Evolutionary conservation across 208 protist species (phyloP).

Genomic region (Leishmania aethiopica): DNA sequence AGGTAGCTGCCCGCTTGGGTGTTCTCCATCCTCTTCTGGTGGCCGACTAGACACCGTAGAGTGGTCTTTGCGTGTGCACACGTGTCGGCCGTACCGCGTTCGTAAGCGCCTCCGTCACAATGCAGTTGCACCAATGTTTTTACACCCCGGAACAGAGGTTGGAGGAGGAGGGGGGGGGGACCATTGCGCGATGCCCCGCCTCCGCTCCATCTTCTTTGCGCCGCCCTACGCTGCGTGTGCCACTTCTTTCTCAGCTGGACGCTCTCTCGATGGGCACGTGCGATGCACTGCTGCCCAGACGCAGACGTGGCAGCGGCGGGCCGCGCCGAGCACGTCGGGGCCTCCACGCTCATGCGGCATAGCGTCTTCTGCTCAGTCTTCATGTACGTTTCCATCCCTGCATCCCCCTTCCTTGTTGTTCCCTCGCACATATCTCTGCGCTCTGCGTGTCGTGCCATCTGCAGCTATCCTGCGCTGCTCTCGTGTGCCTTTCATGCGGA

Average conservation of each 20-base stretch:
- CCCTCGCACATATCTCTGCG: not conserved
- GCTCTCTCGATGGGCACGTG: not conserved
- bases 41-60: not conserved
- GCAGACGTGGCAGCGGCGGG: not conserved
- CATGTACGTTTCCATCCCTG: too few relatives aligned
- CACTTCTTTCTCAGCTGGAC: not conserved
- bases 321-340: not conserved
- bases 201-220: not conserved
- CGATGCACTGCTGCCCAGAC: not conserved
- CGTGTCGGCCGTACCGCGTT: not conserved
- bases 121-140: not conserved
- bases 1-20: conserved; percentile 40
- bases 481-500: not conserved
- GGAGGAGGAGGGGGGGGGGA: not conserved
- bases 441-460: not conserved
- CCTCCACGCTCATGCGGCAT: not conserved
- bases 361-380: not conserved
- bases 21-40: conserved; percentile 70
- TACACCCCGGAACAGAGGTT: not conserved
- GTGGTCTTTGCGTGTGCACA: not conserved
- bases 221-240: not conserved
- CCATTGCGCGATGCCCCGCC: not conserved
- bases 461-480: not conserved
- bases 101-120: not conserved
- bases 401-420: not conserved